phyloP scores from a whole-genome alignment of 768 basidiomycete genomes.

The Lyophyllum semitale region DNA sequence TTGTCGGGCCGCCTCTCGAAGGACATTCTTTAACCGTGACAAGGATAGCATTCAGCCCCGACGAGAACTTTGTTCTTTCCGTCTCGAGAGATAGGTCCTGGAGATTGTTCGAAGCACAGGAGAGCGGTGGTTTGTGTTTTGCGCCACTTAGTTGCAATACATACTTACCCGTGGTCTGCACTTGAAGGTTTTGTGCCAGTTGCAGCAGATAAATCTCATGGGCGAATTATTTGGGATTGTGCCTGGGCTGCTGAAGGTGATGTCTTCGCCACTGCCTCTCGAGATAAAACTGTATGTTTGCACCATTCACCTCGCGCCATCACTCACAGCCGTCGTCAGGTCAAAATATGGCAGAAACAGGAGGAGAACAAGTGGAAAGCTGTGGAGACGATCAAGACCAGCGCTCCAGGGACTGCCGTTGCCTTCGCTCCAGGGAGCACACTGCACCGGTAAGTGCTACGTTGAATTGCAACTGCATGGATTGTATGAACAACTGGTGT shows the following conservation, averaged over 20 bases:
- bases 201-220: conserved; percentile 81
- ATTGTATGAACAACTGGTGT: not conserved
- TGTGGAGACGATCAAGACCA: conserved; percentile 62
- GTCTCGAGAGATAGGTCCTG: conserved; percentile 93
- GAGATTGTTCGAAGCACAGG: conserved; percentile 67
- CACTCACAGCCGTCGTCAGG: conserved; percentile 41
- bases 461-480: not conserved
- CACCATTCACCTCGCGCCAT: not conserved
- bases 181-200: conserved; percentile 59
- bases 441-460: conserved; percentile 36
- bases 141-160: not conserved
- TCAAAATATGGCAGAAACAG: conserved; percentile 74
- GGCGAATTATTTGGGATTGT: conserved; percentile 95
- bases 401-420: conserved; percentile 84
- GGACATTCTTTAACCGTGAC: conserved; percentile 93
- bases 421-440: conserved; percentile 47
- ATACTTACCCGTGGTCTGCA: not conserved
- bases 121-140: conserved; percentile 38
- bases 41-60: conserved; percentile 83
- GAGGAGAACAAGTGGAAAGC: conserved; percentile 53
- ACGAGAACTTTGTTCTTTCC: conserved; percentile 77
- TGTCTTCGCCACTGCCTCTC: conserved; percentile 89
- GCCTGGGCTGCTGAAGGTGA: conserved; percentile 79
- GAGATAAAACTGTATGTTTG: conserved; percentile 86
- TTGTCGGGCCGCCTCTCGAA: conserved; percentile 67